Evolutionary conservation across 257 asterid species (phyloP).

Genomic region (Solanum tarijense): DNA sequence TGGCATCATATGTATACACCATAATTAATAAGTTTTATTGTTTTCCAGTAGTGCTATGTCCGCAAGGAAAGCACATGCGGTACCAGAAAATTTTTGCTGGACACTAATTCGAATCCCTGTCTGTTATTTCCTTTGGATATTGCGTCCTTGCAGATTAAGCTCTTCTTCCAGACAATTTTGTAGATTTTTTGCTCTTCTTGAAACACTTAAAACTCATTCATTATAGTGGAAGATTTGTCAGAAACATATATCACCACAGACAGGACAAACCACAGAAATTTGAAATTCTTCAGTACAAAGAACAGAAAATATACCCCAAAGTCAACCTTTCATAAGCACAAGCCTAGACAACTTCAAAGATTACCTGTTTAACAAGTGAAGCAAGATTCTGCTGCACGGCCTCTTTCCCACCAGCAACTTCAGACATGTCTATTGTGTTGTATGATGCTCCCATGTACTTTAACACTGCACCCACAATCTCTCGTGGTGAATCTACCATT

Average conservation of each 20-base stretch:
- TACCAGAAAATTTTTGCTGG: neutral
- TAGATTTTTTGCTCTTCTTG: neutral
- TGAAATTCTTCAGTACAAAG: neutral
- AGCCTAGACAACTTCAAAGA: neutral
- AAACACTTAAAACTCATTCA: neutral
- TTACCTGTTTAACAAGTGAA: conserved; percentile 64
- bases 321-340: neutral
- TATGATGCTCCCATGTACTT: conserved; percentile 89
- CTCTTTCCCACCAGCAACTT: conserved; percentile 67
- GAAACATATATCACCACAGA: neutral
- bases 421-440: conserved; percentile 55
- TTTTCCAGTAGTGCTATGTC: neutral
- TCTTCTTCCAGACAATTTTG: neutral
- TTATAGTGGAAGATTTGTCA: neutral
- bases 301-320: neutral
- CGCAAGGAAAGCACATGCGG: neutral
- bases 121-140: neutral
- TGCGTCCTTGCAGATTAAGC: neutral
- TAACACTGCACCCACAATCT: conserved; percentile 78
- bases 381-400: conserved; percentile 66
- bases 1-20: neutral
- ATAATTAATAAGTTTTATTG: neutral
- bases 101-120: neutral
- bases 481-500: conserved; percentile 90
- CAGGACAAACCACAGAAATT: neutral